A percentile compares a stretch with the other conserved stretches of the same genome.
These are phyloP conservation scores for Castanospermum australe DNA, from an alignment of 306 rosid genomes.

Conservation along the genomic window DNA sequence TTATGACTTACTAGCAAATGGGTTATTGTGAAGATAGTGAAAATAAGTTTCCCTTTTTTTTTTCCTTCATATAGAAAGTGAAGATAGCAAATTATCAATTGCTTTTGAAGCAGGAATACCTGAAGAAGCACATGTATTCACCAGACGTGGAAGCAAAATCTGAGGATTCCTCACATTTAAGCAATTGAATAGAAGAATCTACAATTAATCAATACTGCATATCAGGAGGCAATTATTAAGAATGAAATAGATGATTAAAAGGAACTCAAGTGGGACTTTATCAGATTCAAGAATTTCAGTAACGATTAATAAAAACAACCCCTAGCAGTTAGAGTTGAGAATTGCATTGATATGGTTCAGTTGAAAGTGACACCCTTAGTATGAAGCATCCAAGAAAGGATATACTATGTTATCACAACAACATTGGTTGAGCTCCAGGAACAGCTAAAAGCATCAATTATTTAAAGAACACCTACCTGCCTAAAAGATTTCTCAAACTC, in stretches of 20 bases:
- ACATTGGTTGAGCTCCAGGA: not conserved
- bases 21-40: not conserved
- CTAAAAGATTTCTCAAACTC: conserved; percentile 36
- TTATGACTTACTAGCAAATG: not conserved
- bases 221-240: conserved; percentile 24
- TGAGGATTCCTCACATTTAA: conserved; percentile 73
- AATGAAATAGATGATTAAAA: not conserved
- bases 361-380: not conserved
- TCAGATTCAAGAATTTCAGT: not conserved
- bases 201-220: conserved; percentile 28
- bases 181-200: conserved; percentile 88
- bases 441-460: not conserved
- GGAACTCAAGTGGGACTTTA: not conserved
- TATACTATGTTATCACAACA: not conserved
- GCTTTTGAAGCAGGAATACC: conserved; percentile 47
- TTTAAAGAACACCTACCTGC: conserved; percentile 13
- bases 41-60: not conserved
- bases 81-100: conserved; percentile 7
- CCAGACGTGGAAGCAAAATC: conserved; percentile 64
- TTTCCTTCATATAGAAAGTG: not conserved
- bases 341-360: not conserved
- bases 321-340: not conserved
- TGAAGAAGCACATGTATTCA: conserved; percentile 64
- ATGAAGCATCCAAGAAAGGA: not conserved
- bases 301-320: not conserved